These are phyloP conservation scores for Venturia carpophila DNA, from an alignment of 2,329 filamentous ascomycete species.

Conservation along the genomic window DNA sequence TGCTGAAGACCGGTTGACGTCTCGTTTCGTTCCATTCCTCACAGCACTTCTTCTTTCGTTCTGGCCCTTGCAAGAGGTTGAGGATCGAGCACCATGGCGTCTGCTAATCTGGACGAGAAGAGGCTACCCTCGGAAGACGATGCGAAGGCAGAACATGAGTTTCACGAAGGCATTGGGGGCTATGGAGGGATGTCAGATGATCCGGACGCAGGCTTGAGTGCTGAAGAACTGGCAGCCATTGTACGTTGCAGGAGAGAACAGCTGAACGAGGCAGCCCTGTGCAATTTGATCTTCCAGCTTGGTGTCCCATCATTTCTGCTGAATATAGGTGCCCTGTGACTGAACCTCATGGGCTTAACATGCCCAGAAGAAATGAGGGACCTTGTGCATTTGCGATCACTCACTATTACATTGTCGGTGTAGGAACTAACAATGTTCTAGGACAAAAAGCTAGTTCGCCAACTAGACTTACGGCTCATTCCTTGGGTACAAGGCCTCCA, in stretches of 20 bases:
- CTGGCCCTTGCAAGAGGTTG: background rate
- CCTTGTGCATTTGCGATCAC: background rate
- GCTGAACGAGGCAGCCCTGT: background rate
- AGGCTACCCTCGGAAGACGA: slow-evolving; percentile 8
- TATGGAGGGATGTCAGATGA: slow-evolving; percentile 29
- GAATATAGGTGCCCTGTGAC: background rate
- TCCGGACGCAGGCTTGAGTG: slow-evolving; percentile 57
- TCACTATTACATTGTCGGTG: background rate
- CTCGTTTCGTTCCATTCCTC: background rate
- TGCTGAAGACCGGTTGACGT: background rate
- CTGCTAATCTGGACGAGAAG: slow-evolving; percentile 16
- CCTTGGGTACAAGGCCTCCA: slow-evolving; percentile 40
- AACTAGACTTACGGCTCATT: slow-evolving; percentile 53
- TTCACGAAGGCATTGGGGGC: background rate
- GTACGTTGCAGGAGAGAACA: slow-evolving; percentile 40
- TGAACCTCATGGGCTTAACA: background rate
- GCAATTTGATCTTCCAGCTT: background rate
- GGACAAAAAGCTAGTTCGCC: slow-evolving; percentile 56
- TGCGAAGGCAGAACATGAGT: background rate
- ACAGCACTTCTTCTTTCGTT: background rate
- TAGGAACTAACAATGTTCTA: slow-evolving; percentile 26
- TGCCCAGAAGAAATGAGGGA: background rate
- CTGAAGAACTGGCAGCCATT: slow-evolving; percentile 53
- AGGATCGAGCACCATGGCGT: background rate
- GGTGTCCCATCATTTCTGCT: background rate